Evolutionary conservation across 257 asterid species (phyloP).

Genomic region (Hygrophila difformis): DNA sequence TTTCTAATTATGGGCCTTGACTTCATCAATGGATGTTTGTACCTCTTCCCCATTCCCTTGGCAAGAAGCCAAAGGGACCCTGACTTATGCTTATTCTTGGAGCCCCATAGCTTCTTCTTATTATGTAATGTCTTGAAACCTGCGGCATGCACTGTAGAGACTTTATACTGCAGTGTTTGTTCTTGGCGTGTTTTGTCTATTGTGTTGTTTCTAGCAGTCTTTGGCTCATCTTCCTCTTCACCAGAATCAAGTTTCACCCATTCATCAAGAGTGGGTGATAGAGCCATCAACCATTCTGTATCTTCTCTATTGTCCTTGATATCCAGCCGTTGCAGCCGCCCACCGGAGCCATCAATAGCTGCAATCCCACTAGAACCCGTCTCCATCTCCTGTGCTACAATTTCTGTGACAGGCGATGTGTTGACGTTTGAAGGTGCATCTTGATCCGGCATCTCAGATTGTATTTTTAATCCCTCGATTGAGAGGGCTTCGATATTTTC

Average conservation of each 20-base stretch:
- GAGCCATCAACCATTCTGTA: conserved; percentile 83
- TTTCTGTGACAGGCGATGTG: conserved; percentile 49
- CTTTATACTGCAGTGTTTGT: conserved; percentile 54
- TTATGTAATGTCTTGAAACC: conserved; percentile 62
- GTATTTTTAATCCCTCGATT: conserved; percentile 64
- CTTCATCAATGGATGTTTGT: conserved; percentile 70
- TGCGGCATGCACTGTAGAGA: conserved; percentile 75
- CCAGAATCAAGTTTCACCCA: conserved; percentile 98
- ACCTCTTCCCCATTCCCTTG: conserved; percentile 98
- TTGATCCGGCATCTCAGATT: conserved; percentile 71
- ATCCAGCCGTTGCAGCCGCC: conserved; percentile 75
- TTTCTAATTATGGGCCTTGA: conserved; percentile 38
- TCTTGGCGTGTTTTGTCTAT: conserved; percentile 33
- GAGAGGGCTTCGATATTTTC: conserved; percentile 64
- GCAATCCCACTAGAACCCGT: conserved; percentile 41
- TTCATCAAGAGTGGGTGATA: conserved; percentile 87
- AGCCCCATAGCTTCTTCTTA: conserved; percentile 87
- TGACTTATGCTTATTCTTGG: conserved; percentile 60
- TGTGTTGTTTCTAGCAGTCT: conserved; percentile 12
- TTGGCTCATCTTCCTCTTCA: conserved; percentile 52
- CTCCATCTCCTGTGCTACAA: conserved; percentile 69
- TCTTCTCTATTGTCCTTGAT: conserved; percentile 59
- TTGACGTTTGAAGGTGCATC: conserved; percentile 65
- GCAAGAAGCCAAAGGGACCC: conserved; percentile 98
- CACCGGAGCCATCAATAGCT: conserved; percentile 78